phyloP scores from a whole-genome alignment of 2,329 filamentous ascomycete species.

The Venturia pyrina region DNA sequence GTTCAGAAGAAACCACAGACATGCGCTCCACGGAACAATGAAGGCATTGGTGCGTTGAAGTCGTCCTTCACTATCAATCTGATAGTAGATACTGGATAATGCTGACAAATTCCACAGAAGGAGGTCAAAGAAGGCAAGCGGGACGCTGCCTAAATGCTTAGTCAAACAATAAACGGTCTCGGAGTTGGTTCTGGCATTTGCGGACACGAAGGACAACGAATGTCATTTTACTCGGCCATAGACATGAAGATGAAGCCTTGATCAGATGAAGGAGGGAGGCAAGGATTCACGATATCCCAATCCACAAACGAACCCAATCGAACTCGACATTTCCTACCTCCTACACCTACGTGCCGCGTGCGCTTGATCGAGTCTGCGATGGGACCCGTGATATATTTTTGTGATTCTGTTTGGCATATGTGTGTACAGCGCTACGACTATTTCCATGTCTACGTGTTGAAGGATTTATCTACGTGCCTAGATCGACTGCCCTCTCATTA shows the following conservation, averaged over 20 bases:
- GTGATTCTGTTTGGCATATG: slow-evolving; percentile 43
- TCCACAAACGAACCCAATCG: background rate
- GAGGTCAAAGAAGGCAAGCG: slow-evolving; percentile 95
- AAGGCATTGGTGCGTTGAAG: slow-evolving; percentile 75
- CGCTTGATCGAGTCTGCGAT: background rate
- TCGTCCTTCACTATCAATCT: slow-evolving; percentile 7
- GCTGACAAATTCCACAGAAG: slow-evolving; percentile 52
- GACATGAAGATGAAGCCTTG: background rate
- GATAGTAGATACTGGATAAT: background rate
- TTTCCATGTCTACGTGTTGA: slow-evolving; percentile 54
- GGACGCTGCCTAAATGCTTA: slow-evolving; percentile 61
- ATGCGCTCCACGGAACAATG: slow-evolving; percentile 98
- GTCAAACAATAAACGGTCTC: background rate
- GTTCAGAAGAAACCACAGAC: slow-evolving; percentile 99
- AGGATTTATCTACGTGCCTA: slow-evolving; percentile 58
- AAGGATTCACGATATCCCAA: background rate
- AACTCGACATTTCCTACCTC: background rate
- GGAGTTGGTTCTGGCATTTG: slow-evolving; percentile 7
- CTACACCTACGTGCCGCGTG: background rate
- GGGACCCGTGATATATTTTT: background rate
- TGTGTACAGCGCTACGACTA: slow-evolving; percentile 59
- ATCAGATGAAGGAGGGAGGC: background rate
- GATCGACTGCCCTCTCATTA: slow-evolving; percentile 49
- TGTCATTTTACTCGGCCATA: slow-evolving; percentile 3
- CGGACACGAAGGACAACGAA: background rate